phyloP scores from a whole-genome alignment of 768 basidiomycete genomes.

The Phanerochaete carnosa region DNA sequence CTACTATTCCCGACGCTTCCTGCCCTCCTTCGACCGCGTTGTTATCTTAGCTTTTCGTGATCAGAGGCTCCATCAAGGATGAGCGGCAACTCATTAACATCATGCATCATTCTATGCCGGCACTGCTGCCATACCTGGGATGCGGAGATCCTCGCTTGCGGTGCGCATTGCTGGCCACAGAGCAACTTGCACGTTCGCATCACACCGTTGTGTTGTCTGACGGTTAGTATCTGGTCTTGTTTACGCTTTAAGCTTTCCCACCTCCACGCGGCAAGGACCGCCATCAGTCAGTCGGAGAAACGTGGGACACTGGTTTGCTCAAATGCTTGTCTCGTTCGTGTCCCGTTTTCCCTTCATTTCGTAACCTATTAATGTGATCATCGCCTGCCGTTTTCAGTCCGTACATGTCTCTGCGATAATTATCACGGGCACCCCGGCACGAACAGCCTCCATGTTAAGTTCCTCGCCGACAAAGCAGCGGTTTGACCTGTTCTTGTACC shows the following conservation, averaged over 20 bases:
- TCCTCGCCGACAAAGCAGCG: neutral
- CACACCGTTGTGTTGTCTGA: no score
- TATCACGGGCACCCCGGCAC: neutral
- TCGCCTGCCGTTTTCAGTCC: neutral
- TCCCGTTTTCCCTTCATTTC: neutral
- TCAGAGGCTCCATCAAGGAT: neutral
- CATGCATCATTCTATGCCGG: no score
- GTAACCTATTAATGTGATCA: neutral
- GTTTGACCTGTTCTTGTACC: neutral
- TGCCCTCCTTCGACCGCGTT: neutral
- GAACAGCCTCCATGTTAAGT: neutral
- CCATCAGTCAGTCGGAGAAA: neutral
- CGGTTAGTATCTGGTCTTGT: no score
- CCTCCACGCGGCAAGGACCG: neutral
- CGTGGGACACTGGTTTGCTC: neutral
- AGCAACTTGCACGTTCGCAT: no score
- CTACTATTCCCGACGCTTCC: neutral
- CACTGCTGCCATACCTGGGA: no score
- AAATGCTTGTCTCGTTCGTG: neutral
- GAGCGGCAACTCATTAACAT: no score
- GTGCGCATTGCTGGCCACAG: no score
- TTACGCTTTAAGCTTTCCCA: neutral
- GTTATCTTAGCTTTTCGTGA: neutral
- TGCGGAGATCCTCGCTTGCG: no score
- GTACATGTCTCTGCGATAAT: neutral